Evolutionary conservation across 768 basidiomycete species (phyloP).

Genomic region (Agaricus subrufescens): DNA sequence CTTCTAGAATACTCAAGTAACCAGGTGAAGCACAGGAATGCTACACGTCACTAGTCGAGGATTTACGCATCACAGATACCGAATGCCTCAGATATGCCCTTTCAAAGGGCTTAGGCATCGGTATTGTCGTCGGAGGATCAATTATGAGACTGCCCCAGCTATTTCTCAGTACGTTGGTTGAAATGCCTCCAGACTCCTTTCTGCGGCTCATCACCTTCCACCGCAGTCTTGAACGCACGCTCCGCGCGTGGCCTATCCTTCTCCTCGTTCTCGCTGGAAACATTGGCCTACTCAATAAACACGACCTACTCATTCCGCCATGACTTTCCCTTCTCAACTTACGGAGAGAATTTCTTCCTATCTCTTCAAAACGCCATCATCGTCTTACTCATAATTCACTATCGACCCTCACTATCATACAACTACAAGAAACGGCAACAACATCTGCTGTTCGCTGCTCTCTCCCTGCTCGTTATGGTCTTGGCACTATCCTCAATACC

Average conservation of each 20-base stretch:
- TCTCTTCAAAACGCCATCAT: constrained; percentile 84
- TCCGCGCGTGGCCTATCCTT: constrained; percentile 88
- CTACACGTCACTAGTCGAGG: constrained; percentile 82
- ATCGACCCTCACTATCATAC: constrained; percentile 31
- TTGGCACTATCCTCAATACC: constrained; percentile 44
- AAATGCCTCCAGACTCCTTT: not conserved
- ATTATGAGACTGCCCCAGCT: constrained; percentile 96
- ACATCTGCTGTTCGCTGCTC: constrained; percentile 18
- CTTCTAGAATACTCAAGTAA: not conserved
- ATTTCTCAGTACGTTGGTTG: constrained; percentile 54
- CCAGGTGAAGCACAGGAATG: constrained; percentile 56
- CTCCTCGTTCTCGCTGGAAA: constrained; percentile 87
- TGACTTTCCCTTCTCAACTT: constrained; percentile 93
- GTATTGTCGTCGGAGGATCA: constrained; percentile 86
- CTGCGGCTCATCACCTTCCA: not conserved
- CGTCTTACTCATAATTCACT: constrained; percentile 78
- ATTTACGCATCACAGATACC: constrained; percentile 72
- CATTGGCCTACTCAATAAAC: constrained; percentile 83
- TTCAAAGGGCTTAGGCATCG: constrained; percentile 88
- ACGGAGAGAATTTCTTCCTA: constrained; percentile 95
- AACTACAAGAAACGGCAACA: constrained; percentile 24
- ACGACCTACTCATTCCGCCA: constrained; percentile 85
- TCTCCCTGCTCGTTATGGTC: constrained; percentile 20
- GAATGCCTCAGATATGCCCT: constrained; percentile 87
- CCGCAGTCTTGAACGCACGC: constrained; percentile 58